Conservation (phyloP, 2,329 filamentous ascomycete species). For the Fonsecaea multimorphosa region DNA sequence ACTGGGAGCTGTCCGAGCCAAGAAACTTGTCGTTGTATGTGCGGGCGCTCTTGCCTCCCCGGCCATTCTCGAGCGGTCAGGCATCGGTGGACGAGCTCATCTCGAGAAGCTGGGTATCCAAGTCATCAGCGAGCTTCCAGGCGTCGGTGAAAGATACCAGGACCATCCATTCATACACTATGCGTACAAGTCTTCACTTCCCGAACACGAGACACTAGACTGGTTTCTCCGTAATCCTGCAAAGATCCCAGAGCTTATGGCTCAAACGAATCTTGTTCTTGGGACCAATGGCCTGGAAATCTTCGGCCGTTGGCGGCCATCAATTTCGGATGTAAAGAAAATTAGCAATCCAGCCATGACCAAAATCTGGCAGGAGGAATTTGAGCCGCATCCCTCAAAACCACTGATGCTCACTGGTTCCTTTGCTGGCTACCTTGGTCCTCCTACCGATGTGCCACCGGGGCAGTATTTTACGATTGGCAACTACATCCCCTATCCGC, state of each 20-base stretch:
- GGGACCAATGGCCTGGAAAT: slow-evolving; percentile 59
- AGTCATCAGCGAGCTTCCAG: slow-evolving; percentile 51
- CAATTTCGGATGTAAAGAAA: slow-evolving; percentile 40
- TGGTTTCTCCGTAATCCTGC: slow-evolving; percentile 56
- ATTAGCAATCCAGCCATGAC: slow-evolving; percentile 56
- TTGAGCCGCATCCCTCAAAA: slow-evolving; percentile 47
- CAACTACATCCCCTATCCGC: slow-evolving; percentile 65
- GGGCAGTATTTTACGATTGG: slow-evolving; percentile 61
- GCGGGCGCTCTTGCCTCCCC: slow-evolving; percentile 64
- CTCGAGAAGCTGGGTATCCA: slow-evolving; percentile 51
- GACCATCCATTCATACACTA: slow-evolving; percentile 63
- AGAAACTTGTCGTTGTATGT: slow-evolving; percentile 62
- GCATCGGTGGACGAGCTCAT: slow-evolving; percentile 58
- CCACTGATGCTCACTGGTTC: not conserved
- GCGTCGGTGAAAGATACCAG: slow-evolving; percentile 57
- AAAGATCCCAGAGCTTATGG: slow-evolving; percentile 32
- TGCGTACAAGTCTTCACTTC: slow-evolving; percentile 57
- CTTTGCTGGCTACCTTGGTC: slow-evolving; percentile 14
- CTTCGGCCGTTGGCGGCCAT: not conserved
- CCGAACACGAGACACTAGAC: slow-evolving; percentile 59
- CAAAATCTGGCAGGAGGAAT: slow-evolving; percentile 61
- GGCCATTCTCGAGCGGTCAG: slow-evolving; percentile 65
- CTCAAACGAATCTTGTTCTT: slow-evolving; percentile 45
- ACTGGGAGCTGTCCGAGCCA: slow-evolving; percentile 29
- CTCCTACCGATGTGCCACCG: slow-evolving; percentile 29